Base-by-base conservation (phyloP, 148 eudicot species). In the Oxyria digyna region DNA sequence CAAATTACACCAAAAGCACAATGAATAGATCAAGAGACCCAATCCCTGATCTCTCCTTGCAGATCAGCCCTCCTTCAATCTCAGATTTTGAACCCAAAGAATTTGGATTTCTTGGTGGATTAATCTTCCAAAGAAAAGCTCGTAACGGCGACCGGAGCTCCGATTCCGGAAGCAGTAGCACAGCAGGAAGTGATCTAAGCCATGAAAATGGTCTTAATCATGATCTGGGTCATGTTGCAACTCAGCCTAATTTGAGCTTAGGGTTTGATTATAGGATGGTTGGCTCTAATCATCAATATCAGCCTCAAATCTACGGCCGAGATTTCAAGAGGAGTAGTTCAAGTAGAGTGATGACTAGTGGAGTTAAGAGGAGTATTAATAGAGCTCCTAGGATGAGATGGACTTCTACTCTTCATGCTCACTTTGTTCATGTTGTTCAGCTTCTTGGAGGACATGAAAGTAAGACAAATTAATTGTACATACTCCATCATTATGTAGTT, bases 381-480 rank as follows among this genome's bases (percentile, higher is more conserved):
- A 81, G 98, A 73, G 96, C 94, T 43, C 98, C 98, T 0, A 82
- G 98, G 67, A 93, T 93, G 98, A 80, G 96, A 80, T 93, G 98
- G 98, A 93, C 98, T 72, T 86, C 98, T 1, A 87, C 96, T 72
- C 91, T 93, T 33, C 98, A 93, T 74, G 82, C 98, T 59, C 98
- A 87, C 68, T 93, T 93, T 76, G 89, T 93, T 71, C 98, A 93
- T 71, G 98, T 95, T 24, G 96, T 93, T 79, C 88, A 89, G 84
- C 87, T 93, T 4, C 96, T 93, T 70, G 98, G 98, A 31, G 98
- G 98, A 62, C 98, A 93, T 85, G 96, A 89, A 77, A 83, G 98
- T 92, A 84, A 40, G 91, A 62, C 11, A 14, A 24, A 24, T 9
- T 38, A 38, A 38, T 38, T 38, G 41, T 38, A 38, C 8, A 38